phyloP scores from a whole-genome alignment of 768 basidiomycete genomes.

The Infundibulicybe gibba region DNA sequence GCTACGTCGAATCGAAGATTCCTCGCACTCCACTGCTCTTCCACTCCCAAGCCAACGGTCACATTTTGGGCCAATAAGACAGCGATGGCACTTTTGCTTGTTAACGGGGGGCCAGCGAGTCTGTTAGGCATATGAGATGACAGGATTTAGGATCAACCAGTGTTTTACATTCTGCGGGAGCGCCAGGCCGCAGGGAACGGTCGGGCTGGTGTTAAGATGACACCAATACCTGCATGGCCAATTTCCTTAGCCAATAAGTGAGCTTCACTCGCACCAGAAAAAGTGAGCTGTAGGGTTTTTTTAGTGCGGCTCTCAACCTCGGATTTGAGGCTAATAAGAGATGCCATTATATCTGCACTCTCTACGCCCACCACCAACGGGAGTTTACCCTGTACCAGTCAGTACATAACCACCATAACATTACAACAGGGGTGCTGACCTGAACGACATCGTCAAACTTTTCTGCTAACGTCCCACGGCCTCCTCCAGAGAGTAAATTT shows the following conservation, averaged over 20 bases:
- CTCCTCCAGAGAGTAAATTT: constrained; percentile 31
- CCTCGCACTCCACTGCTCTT: constrained; percentile 58
- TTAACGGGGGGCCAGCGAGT: constrained; percentile 67
- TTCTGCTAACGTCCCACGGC: constrained; percentile 27
- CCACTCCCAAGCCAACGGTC: constrained; percentile 56
- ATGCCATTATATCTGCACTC: constrained; percentile 75
- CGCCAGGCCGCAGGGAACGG: constrained; percentile 70
- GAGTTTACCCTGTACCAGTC: constrained; percentile 40
- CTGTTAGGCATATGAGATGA: constrained; percentile 21
- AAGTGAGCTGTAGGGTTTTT: constrained; percentile 36
- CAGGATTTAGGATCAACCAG: neutral
- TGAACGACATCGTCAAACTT: constrained; percentile 20
- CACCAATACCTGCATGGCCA: constrained; percentile 56
- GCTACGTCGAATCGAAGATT: constrained; percentile 67
- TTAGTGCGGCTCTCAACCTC: constrained; percentile 40
- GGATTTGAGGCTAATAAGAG: constrained; percentile 56
- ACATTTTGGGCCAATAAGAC: constrained; percentile 58
- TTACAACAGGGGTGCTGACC: constrained; percentile 22
- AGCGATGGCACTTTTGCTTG: constrained; percentile 49
- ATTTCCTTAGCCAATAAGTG: constrained; percentile 65
- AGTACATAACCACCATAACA: constrained; percentile 19
- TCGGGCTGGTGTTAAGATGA: constrained; percentile 63
- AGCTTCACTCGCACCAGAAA: constrained; percentile 58
- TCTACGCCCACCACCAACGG: constrained; percentile 66
- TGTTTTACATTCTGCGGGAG: constrained; percentile 51